Base-by-base conservation (phyloP, 345 rosid species). In the Ceriops tagal region DNA sequence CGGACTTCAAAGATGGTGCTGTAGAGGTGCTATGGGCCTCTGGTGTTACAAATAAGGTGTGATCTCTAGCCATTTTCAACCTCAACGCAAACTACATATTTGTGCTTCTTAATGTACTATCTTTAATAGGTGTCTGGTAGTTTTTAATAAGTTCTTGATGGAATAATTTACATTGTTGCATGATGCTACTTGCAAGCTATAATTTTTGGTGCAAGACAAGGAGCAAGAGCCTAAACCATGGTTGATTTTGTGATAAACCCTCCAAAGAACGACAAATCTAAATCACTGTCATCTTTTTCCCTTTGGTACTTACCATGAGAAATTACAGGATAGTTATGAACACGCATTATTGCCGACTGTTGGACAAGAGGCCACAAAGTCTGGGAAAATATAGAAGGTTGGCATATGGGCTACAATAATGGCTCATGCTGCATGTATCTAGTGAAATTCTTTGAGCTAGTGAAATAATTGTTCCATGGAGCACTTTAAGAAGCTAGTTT, bases 11-110 rank as follows among this genome's bases (percentile, higher is more conserved):
- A 74, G 87, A 84, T 81, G 96, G 96, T 68, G 56, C 59, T 1
- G 84, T 92, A 67, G 84, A 87, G 80, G 97, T 92, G 78, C 83
- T 79, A 70, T 95, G 96, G 97, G 96, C 97, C 64, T 74, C 81
- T 62, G 92, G 93, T 67, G 65, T 75, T 76, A 70, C 77, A 49
- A 81, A 81, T 66, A 81, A 85, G 96, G 99, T 92, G 74, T 70
- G 78, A 37, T 64, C 69, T 67, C 61, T 60, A 60, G 28, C 64
- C 70, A 64, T 70, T 52, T 63, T 46, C 67, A 37, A 62, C 43
- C 20, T 61, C 22, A 49, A 27, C 53, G n/a, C 57, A 0, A 24
- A 43, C 16, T 56, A 8, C 19, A 4, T 1, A 56, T 9, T 11
- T 24, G 24, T 56, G 6, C 13, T 21, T 21, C 18, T 56, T 56